Percentiles rank a stretch among this genome's conserved stretches.
Conservation (phyloP, 805 yeast genomes). For the Candida manassasensis region DNA sequence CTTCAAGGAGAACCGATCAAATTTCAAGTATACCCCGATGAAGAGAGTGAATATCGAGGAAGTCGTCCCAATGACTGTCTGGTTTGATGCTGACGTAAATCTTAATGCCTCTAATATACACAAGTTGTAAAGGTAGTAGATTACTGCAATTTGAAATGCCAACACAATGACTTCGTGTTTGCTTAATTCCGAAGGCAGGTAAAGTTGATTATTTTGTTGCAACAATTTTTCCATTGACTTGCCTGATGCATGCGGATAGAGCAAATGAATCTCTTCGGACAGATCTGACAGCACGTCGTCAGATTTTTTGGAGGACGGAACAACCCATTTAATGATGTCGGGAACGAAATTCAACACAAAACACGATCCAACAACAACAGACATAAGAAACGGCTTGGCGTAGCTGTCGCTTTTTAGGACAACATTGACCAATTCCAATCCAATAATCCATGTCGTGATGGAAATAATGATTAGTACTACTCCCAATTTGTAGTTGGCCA, state of each 20-base stretch:
- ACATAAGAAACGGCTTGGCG: slow-evolving; percentile 45
- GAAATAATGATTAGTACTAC: slow-evolving; percentile 37
- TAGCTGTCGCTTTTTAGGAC: slow-evolving; percentile 46
- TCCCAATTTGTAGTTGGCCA: slow-evolving; percentile 41
- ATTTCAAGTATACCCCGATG: slow-evolving; percentile 35
- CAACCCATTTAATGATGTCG: slow-evolving; percentile 14
- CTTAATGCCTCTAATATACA: slow-evolving; percentile 39
- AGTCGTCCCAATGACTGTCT: slow-evolving; percentile 47
- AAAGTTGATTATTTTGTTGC: slow-evolving; percentile 3
- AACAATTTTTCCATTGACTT: slow-evolving; percentile 7
- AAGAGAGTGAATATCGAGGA: slow-evolving; percentile 48
- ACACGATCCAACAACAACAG: slow-evolving; percentile 45
- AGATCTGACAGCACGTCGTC: too few relatives aligned
- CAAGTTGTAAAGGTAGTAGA: slow-evolving; percentile 40
- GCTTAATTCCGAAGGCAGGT: slow-evolving; percentile 16
- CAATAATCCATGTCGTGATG: slow-evolving; percentile 44
- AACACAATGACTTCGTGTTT: slow-evolving; percentile 28
- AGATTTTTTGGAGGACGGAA: not conserved
- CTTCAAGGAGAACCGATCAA: slow-evolving; percentile 38
- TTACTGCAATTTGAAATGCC: slow-evolving; percentile 35
- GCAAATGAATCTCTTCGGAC: not conserved
- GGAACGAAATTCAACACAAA: slow-evolving; percentile 44
- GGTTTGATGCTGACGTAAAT: slow-evolving; percentile 51
- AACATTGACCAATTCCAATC: slow-evolving; percentile 44
- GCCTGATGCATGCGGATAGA: not conserved